These are phyloP conservation scores for Meira miltonrushii DNA, from an alignment of 1,284 basidiomycete genomes.

Conservation along the genomic window DNA sequence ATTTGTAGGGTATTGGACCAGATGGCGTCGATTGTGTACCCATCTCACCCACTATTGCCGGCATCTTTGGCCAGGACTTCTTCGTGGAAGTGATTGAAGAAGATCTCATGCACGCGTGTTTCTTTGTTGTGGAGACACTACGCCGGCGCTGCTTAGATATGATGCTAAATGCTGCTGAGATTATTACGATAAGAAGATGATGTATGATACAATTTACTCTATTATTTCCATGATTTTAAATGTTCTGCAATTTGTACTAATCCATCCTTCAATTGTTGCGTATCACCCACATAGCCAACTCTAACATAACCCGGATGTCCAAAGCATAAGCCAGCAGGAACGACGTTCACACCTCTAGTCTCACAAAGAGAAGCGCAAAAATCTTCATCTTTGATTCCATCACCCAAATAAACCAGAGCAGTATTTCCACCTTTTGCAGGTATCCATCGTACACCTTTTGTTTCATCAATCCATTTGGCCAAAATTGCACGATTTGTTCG, in stretches of 20 bases:
- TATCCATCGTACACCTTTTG: conserved; percentile 7
- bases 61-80: too few species aligned
- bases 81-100: too few species aligned
- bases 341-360: conserved; percentile 9
- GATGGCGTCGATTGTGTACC: conserved; percentile 15
- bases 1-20: conserved; percentile 26
- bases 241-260: background rate
- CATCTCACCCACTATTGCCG: too few species aligned
- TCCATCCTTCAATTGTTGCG: background rate
- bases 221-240: background rate
- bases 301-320: conserved; percentile 10
- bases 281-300: conserved; percentile 12
- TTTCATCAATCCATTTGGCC: background rate
- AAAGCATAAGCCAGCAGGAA: conserved; percentile 11
- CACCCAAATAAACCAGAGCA: conserved; percentile 10
- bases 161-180: too few species aligned
- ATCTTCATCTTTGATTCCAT: conserved; percentile 8
- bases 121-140: too few species aligned
- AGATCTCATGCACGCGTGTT: too few species aligned
- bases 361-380: conserved; percentile 11
- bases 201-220: too few species aligned
- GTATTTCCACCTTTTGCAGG: conserved; percentile 10
- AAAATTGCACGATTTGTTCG: conserved; percentile 4
- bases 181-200: too few species aligned
- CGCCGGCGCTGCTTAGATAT: too few species aligned